A percentile compares a stretch with the other conserved stretches of the same genome.
These are phyloP conservation scores for Beauveria scarabaeidicola DNA, from an alignment of 2,329 filamentous ascomycete genomes.

Conservation along the genomic window DNA sequence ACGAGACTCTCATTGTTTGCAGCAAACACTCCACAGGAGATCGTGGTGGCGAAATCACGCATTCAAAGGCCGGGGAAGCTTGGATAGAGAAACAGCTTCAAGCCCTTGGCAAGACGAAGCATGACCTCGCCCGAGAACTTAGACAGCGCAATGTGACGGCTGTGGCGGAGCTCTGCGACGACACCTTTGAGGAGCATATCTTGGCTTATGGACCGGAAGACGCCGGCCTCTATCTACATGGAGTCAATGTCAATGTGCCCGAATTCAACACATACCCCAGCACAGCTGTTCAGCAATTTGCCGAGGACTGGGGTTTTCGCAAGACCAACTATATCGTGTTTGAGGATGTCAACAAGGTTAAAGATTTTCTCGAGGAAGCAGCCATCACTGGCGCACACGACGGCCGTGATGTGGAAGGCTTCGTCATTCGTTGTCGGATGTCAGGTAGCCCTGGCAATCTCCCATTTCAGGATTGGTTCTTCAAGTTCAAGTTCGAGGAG, in stretches of 20 bases:
- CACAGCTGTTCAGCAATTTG: slow-evolving; percentile 77
- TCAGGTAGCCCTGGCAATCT: slow-evolving; percentile 37
- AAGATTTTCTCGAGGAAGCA: slow-evolving; percentile 71
- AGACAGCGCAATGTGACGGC: slow-evolving; percentile 81
- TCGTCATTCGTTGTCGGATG: slow-evolving; percentile 85
- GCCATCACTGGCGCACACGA: slow-evolving; percentile 85
- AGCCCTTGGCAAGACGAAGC: slow-evolving; percentile 66
- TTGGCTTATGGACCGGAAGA: slow-evolving; percentile 75
- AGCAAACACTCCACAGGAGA: slow-evolving; percentile 95
- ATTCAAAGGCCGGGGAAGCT: slow-evolving; percentile 73
- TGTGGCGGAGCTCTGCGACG: slow-evolving; percentile 92
- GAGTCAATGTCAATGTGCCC: slow-evolving; percentile 91
- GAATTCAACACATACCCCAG: slow-evolving; percentile 83
- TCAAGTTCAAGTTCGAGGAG: slow-evolving; percentile 99
- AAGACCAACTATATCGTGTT: slow-evolving; percentile 76
- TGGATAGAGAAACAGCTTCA: slow-evolving; percentile 76
- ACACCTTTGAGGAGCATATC: slow-evolving; percentile 94
- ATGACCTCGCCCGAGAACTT: slow-evolving; percentile 69
- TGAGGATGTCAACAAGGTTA: slow-evolving; percentile 65
- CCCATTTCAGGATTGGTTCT: slow-evolving; percentile 89
- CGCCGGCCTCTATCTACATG: slow-evolving; percentile 89
- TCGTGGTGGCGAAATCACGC: slow-evolving; percentile 61
- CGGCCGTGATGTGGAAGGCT: slow-evolving; percentile 90
- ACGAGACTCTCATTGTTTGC: slow-evolving; percentile 87
- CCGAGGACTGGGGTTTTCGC: slow-evolving; percentile 86